Evolutionary conservation across 1,284 basidiomycete genomes (phyloP), one percentile per base, ranked within the genome.

Genomic region (Austropuccinia psidii): DNA sequence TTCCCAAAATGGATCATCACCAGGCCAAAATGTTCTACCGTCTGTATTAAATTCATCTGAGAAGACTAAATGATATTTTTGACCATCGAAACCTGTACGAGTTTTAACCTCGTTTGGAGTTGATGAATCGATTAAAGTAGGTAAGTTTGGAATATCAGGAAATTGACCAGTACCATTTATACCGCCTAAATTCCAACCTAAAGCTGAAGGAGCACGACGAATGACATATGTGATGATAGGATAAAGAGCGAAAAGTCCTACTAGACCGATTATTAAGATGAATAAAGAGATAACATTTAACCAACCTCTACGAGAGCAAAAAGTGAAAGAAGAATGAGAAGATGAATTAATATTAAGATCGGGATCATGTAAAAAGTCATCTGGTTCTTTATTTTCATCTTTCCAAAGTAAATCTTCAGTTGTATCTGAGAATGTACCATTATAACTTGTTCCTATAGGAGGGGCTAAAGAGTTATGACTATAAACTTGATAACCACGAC

Each of bases 31-130:
- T 0, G 82, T 83, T 60, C 85, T 79, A 7, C 91, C 93, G 37
- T 89, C 87, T 6, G 79, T 82, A 62, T 94, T 87, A 81, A 96
- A 96, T 81, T 98, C 94, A 81, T 98, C 94, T 73, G 89, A 92
- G 80, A 93, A 94, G 1, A 93, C 88, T 37, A 97, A 86, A 27
- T 81, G 77, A 69, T 79, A 80, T 19, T 43, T 54, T 39, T 77
- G 52, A 33, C 70, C 70, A 65, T 93, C 90, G 8, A 85, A 82
- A 24, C 87, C 89, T 5, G 81, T 84, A 31, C 86, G 84, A 29
- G 78, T 81, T 75, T 80, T 80, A 7, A 83, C 90, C 33, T 83
- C 82, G 21, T 80, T 74, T 2, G 88, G 89, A 0, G 90, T 93
- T 39, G 88, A 87, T 2, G 79, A 67, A 79, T 94, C 91, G 76